Conservation (phyloP, 805 yeast genomes). For the Maudiozyma saulgeensis region DNA sequence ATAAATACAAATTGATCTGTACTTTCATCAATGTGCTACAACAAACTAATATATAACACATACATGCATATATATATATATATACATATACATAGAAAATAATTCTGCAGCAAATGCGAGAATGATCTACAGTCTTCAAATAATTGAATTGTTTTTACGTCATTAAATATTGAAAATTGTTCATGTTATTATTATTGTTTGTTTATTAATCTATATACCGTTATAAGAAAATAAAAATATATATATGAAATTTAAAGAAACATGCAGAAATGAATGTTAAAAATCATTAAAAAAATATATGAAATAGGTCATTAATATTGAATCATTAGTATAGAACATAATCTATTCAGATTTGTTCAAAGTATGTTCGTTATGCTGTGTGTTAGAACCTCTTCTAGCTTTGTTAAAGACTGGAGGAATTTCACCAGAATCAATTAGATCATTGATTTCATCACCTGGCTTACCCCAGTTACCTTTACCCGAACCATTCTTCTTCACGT, state of each 20-base stretch:
- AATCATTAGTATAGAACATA: neutral
- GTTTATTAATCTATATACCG: neutral
- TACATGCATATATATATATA: too few relatives aligned
- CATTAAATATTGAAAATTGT: too few relatives aligned
- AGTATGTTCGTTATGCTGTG: conserved; percentile 35
- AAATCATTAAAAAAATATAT: neutral
- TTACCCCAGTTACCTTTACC: conserved; percentile 88
- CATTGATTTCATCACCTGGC: conserved; percentile 67
- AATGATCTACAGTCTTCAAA: too few relatives aligned
- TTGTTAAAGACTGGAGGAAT: conserved; percentile 39
- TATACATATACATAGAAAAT: too few relatives aligned
- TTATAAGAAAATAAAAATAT: neutral
- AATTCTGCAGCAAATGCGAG: too few relatives aligned
- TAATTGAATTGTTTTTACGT: too few relatives aligned
- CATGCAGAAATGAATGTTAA: neutral
- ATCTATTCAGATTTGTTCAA: conserved; percentile 14
- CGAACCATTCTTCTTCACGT: conserved; percentile 73
- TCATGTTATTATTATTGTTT: too few relatives aligned
- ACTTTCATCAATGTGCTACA: too few relatives aligned
- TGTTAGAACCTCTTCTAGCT: conserved; percentile 43
- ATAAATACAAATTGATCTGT: too few relatives aligned
- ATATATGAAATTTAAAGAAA: neutral
- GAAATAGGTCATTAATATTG: neutral
- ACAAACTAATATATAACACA: too few relatives aligned
- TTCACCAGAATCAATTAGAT: conserved; percentile 50